Evolutionary conservation across 2,329 filamentous ascomycete genomes (phyloP).

Genomic region (Chaetomium globosum): DNA sequence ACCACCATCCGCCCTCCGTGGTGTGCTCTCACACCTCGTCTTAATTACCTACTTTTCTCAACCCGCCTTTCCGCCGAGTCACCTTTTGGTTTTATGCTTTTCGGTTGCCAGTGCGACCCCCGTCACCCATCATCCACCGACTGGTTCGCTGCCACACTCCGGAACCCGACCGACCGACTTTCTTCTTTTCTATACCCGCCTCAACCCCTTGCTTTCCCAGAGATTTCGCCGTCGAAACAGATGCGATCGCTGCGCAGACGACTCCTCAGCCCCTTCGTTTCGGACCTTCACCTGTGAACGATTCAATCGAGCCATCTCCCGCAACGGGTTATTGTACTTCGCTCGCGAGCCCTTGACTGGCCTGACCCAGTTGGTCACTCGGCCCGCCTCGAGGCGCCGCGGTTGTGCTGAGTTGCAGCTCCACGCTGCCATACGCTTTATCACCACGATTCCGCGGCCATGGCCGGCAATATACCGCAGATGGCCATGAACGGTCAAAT

Average conservation of each 20-base stretch:
- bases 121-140: not conserved
- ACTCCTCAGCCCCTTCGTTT: not conserved
- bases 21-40: not conserved
- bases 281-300: not conserved
- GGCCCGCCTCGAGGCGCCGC: conserved; percentile 13
- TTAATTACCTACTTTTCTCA: not conserved
- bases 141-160: not conserved
- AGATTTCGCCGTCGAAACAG: not conserved
- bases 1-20: not conserved
- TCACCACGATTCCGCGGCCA: conserved; percentile 48
- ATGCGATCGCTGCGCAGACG: conserved; percentile 15
- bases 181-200: no score
- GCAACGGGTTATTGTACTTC: not conserved
- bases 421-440: not conserved
- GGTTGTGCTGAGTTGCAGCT: not conserved
- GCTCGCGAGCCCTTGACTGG: not conserved
- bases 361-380: conserved; percentile 4
- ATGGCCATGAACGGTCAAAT: conserved; percentile 55
- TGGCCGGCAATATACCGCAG: conserved; percentile 64
- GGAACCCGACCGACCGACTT: not conserved
- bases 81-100: not conserved
- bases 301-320: not conserved
- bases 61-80: not conserved
- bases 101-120: not conserved
- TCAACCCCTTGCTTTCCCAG: not conserved